Base-by-base conservation (phyloP, 768 basidiomycete genomes). In the Gelatoporia subvermispora region DNA sequence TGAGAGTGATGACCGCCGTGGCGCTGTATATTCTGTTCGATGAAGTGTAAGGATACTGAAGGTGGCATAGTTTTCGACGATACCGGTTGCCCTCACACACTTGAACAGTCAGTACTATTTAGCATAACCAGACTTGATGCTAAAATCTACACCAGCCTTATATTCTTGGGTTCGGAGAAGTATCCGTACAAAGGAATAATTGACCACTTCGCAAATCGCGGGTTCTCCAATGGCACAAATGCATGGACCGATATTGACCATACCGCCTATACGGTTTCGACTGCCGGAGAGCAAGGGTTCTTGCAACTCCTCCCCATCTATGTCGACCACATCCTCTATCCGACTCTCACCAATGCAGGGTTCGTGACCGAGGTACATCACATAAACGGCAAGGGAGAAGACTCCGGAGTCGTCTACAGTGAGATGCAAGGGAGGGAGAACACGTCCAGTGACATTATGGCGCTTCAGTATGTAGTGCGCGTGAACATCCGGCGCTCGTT, bases 391-490 rank as follows among this genome's bases (percentile, higher is more conserved):
- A 82, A 89, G 60, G 95, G 93, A 8, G 81, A 94, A 57, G 82
- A 98, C 60, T 88, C 90, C 15, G 96, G 96, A 34, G 96, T 99
- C 1, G 95, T 98, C 9, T 97, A 96, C 66, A 88, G 87, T 60
- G 89, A 93, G 70, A 96, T 96, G 93, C 91, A 94, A 69, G 93
- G 93, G 1, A 78, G 95, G 41, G 86, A 98, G 71, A 97, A 98
- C 61, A 93, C 89, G 0, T 81, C 90, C 2, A 83, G 81, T 9
- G 94, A 97, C 69, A 71, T 97, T 38, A 93, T 96, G 88, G 82
- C 85, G 34, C 76, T 93, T 22, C 71, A 81, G 92, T 93, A 53
- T 37, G 81, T 72, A 34, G 4, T 11, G 20, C 17, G 4, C 24
- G 11, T 28, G 22, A 15, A 47, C 22, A 39, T 43, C 8, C 28